Evolutionary conservation across 176 grass and related monocot species (phyloP).

Genomic region (Phoenix dactylifera): DNA sequence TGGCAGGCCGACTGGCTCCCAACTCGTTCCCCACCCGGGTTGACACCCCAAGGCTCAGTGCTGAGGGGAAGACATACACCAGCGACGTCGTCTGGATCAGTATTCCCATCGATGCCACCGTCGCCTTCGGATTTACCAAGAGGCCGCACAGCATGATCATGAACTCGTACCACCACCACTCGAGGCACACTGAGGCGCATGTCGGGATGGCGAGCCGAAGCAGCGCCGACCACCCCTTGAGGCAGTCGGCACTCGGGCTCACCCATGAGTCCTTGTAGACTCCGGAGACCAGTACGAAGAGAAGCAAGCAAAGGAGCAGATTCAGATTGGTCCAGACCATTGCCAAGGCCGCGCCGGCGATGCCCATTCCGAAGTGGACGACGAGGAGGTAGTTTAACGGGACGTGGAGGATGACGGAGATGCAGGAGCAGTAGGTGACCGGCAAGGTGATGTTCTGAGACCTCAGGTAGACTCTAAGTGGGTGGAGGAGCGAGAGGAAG

Average conservation of each 20-base stretch:
- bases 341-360: slow-evolving; percentile 76
- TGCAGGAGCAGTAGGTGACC: slow-evolving; percentile 75
- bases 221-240: slow-evolving; percentile 57
- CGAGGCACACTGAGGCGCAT: slow-evolving; percentile 75
- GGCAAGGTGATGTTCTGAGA: slow-evolving; percentile 77
- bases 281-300: slow-evolving; percentile 65
- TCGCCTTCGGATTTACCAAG: slow-evolving; percentile 58
- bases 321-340: slow-evolving; percentile 85
- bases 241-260: slow-evolving; percentile 47
- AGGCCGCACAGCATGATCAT: slow-evolving; percentile 96
- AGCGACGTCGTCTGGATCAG: slow-evolving; percentile 92
- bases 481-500: slow-evolving; percentile 78
- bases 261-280: slow-evolving; percentile 70
- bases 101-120: slow-evolving; percentile 96
- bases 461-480: slow-evolving; percentile 75
- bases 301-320: slow-evolving; percentile 59
- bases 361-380: slow-evolving; percentile 55
- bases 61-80: slow-evolving; percentile 83
- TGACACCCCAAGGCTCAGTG: slow-evolving; percentile 78
- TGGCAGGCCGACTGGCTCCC: slow-evolving; percentile 38
- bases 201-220: slow-evolving; percentile 72
- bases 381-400: slow-evolving; percentile 95
- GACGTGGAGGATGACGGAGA: slow-evolving; percentile 79
- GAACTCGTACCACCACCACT: slow-evolving; percentile 99
- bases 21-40: slow-evolving; percentile 82